Percentiles rank a stretch among this genome's conserved stretches.
Conservation (phyloP, 148 eudicot genomes). For the Vaccinium corymbosum region DNA sequence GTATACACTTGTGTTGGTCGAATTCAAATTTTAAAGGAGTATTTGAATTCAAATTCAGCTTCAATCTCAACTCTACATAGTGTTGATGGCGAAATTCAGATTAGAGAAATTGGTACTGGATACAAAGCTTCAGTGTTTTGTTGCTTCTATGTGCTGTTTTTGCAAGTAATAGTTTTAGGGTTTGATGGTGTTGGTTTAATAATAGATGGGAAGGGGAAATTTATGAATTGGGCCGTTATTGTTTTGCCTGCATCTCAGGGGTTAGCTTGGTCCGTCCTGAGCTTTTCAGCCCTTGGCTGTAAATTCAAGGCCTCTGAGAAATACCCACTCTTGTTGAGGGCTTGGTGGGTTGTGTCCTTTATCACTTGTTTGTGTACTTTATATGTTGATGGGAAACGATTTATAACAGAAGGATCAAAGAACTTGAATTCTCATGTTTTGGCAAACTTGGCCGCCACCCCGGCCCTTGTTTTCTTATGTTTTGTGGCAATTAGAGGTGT, state of each 20-base stretch:
- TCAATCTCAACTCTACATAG: slow-evolving; percentile 30
- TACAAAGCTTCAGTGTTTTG: slow-evolving; percentile 62
- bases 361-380: slow-evolving; percentile 50
- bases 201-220: slow-evolving; percentile 34
- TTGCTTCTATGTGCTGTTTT: slow-evolving; percentile 74
- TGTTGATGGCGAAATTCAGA: slow-evolving; percentile 42
- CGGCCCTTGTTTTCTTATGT: slow-evolving; percentile 73
- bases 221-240: slow-evolving; percentile 38
- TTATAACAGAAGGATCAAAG: slow-evolving; percentile 51
- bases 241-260: slow-evolving; percentile 65
- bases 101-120: slow-evolving; percentile 44
- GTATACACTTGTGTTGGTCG: slow-evolving; percentile 56
- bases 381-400: slow-evolving; percentile 59
- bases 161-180: slow-evolving; percentile 60
- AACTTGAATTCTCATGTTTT: slow-evolving; percentile 65
- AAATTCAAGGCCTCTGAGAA: slow-evolving; percentile 58
- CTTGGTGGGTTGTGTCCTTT: slow-evolving; percentile 91
- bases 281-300: slow-evolving; percentile 62
- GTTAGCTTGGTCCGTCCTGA: slow-evolving; percentile 79
- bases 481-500: slow-evolving; percentile 64
- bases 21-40: slow-evolving; percentile 45
- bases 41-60: slow-evolving; percentile 33
- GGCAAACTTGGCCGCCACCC: slow-evolving; percentile 54
- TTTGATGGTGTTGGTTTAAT: slow-evolving; percentile 59
- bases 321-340: slow-evolving; percentile 63